phyloP scores from a whole-genome alignment of 2,329 filamentous ascomycete species.

The Bipolaris cookei region DNA sequence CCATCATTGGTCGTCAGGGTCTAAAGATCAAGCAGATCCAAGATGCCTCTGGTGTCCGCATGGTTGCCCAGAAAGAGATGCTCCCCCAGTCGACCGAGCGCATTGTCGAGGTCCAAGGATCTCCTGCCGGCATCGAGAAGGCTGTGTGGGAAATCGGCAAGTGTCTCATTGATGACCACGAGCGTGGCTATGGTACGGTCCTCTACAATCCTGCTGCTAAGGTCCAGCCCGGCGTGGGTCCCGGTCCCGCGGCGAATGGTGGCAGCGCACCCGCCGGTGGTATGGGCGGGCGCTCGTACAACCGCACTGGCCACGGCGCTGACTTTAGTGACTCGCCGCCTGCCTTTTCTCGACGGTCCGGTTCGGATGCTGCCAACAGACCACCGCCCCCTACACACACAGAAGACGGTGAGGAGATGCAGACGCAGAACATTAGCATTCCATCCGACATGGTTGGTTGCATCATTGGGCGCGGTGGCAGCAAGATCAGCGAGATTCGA shows the following conservation, averaged over 20 bases:
- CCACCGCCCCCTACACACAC: conserved; percentile 82
- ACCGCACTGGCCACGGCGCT: conserved; percentile 92
- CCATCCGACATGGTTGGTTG: conserved; percentile 99
- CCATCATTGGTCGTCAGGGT: conserved; percentile 94
- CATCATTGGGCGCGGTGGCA: conserved; percentile 93
- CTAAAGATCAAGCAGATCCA: conserved; percentile 99
- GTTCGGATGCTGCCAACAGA: conserved; percentile 79
- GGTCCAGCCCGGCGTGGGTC: conserved; percentile 69
- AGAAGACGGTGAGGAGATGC: conserved; percentile 95
- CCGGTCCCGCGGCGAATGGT: conserved; percentile 59
- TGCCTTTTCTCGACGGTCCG: conserved; percentile 76
- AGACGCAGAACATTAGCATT: conserved; percentile 99
- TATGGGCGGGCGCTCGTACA: conserved; percentile 69
- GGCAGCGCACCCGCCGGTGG: conserved; percentile 60
- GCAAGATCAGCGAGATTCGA: conserved; percentile 98
- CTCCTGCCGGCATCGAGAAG: conserved; percentile 91
- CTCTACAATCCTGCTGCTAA: conserved; percentile 96
- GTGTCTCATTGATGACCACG: conserved; percentile 96
- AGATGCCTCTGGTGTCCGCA: conserved; percentile 93
- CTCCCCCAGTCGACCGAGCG: conserved; percentile 97
- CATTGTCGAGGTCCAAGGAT: conserved; percentile 95
- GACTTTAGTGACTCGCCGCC: conserved; percentile 89
- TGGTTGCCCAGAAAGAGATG: conserved; percentile 99
- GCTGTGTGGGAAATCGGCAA: conserved; percentile 99
- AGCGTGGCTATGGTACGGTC: conserved; percentile 94